Evolutionary conservation across 345 rosid genomes (phyloP).

Genomic region (Hypericum perforatum): DNA sequence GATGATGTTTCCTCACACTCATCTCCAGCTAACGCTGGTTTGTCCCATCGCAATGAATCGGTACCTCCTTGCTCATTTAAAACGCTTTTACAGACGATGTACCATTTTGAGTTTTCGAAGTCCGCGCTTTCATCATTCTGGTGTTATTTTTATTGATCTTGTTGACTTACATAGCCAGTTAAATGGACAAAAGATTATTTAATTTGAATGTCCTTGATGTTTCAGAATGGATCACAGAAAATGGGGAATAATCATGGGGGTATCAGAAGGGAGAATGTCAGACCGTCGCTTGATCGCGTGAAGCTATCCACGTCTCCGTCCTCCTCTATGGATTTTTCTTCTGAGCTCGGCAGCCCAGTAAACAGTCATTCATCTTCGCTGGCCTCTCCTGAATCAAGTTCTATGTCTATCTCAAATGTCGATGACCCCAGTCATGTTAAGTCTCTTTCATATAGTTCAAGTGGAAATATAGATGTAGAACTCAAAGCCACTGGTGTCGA

Average conservation of each 20-base stretch:
- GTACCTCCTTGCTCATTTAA: constrained; percentile 17
- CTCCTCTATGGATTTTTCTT: constrained; percentile 42
- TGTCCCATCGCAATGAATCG: constrained; percentile 40
- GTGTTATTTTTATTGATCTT: too few relatives aligned
- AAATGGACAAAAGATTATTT: neutral
- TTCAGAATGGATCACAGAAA: constrained; percentile 44
- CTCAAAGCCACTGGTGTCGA: constrained; percentile 8
- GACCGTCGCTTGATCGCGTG: constrained; percentile 18
- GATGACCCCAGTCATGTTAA: constrained; percentile 14
- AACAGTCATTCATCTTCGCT: constrained; percentile 25
- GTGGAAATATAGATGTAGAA: constrained; percentile 22
- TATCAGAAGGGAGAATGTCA: constrained; percentile 12
- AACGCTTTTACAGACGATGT: too few relatives aligned
- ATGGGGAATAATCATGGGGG: constrained; percentile 14
- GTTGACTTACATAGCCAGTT: neutral
- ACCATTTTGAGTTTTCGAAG: too few relatives aligned
- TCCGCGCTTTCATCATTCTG: too few relatives aligned
- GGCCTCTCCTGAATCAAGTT: constrained; percentile 20
- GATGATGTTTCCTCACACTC: constrained; percentile 79
- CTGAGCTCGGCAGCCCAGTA: constrained; percentile 32
- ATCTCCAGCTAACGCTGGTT: constrained; percentile 42
- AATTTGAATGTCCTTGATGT: constrained; percentile 6
- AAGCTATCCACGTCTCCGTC: constrained; percentile 28
- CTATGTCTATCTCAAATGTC: constrained; percentile 9
- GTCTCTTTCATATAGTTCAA: constrained; percentile 19